Conservation (phyloP, 768 basidiomycete species). For the Collybiopsis confluens region DNA sequence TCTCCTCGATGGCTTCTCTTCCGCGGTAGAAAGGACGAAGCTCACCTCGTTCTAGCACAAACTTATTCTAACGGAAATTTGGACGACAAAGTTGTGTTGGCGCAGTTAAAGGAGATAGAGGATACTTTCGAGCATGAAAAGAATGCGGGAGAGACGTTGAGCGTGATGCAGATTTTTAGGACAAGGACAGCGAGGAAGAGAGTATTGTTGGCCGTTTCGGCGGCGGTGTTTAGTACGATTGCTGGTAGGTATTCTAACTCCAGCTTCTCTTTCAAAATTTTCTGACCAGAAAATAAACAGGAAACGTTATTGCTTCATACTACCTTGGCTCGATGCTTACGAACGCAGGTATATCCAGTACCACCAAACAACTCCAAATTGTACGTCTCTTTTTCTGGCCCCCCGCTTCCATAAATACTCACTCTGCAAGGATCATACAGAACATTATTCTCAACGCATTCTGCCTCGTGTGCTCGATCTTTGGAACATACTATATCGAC, state of each 20-base stretch:
- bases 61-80: constrained; percentile 23
- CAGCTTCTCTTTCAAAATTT: not conserved
- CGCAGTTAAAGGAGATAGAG: constrained; percentile 30
- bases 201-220: constrained; percentile 14
- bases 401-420: not conserved
- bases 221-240: constrained; percentile 20
- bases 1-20: constrained; percentile 36
- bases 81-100: constrained; percentile 21
- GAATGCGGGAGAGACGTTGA: constrained; percentile 14
- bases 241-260: constrained; percentile 10
- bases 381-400: constrained; percentile 6
- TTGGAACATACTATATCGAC: constrained; percentile 18
- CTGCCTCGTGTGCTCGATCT: constrained; percentile 16
- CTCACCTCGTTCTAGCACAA: constrained; percentile 22
- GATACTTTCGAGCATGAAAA: constrained; percentile 27
- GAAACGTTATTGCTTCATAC: constrained; percentile 19
- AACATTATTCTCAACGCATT: constrained; percentile 21
- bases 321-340: constrained; percentile 17
- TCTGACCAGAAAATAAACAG: constrained; percentile 2
- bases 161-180: constrained; percentile 15
- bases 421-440: constrained; percentile 6
- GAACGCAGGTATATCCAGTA: constrained; percentile 17
- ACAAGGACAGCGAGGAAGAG: constrained; percentile 19
- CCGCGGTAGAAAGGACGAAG: constrained; percentile 25
- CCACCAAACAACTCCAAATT: constrained; percentile 19